Conservation (phyloP, 1,139 yeast genomes). For the Zhuliangozyma blackwelliae region DNA sequence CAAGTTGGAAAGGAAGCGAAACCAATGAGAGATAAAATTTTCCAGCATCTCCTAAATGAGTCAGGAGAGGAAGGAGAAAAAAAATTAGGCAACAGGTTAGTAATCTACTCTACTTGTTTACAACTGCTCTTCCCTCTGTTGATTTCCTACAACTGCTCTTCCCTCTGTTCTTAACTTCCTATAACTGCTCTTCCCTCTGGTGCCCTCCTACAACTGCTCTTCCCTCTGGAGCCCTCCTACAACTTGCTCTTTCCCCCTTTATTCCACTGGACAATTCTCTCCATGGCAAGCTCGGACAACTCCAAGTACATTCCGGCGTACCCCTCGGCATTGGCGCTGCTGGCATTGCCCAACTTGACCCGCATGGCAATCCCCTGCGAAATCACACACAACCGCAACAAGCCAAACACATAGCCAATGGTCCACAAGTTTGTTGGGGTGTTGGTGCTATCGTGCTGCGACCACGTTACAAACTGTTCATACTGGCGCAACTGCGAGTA, state of each 20-base stretch:
- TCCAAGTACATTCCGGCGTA: constrained; percentile 42
- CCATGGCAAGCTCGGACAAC: constrained; percentile 37
- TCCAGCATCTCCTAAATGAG: neutral
- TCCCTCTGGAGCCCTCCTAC: too few relatives aligned
- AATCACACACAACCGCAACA: constrained; percentile 56
- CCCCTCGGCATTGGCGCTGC: constrained; percentile 50
- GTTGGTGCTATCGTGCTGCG: constrained; percentile 26
- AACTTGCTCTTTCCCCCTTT: neutral
- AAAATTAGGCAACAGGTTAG: neutral
- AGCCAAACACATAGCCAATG: constrained; percentile 58
- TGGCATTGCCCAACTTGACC: constrained; percentile 53
- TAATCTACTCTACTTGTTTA: too few relatives aligned
- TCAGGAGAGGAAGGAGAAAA: neutral
- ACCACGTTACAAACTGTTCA: constrained; percentile 23
- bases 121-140: too few relatives aligned
- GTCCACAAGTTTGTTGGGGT: constrained; percentile 47
- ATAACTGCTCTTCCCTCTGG: too few relatives aligned
- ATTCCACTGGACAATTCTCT: constrained; percentile 10
- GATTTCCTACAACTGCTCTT: too few relatives aligned
- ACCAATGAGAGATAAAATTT: neutral
- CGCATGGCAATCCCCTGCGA: constrained; percentile 69
- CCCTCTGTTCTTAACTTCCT: too few relatives aligned
- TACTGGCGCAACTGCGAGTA: constrained; percentile 21
- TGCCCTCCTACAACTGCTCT: too few relatives aligned
- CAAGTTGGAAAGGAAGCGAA: neutral